Base-by-base conservation (phyloP, 129 eudicot genomes). In the Gnaphalium uliginosum region DNA sequence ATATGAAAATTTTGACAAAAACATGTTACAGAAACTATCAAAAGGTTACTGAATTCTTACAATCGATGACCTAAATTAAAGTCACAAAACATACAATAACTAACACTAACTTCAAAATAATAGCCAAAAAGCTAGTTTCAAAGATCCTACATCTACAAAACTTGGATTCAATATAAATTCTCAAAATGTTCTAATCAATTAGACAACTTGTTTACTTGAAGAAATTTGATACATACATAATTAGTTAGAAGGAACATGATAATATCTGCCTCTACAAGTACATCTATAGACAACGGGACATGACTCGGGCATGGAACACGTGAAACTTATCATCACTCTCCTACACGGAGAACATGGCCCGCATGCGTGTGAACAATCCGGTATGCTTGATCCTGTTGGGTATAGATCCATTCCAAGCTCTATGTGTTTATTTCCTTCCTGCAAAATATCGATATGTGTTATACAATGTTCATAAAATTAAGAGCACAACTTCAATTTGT, bases 331-430 rank as follows among this genome's bases (percentile, higher is more conserved):
- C 83, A 90, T 88, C 62, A 93, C 98, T 65, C 98, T 93, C 80
- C 82, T 86, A 87, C 98, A 93, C 1, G 98, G 98, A 8, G 29
- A 76, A 68, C 98, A 93, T 9, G 95, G 83, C 2, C 98, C 98
- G 7, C 98, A 93, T 13, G 98, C 98, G 54, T 93, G 97, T 18
- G 91, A 79, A 61, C 98, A 93, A 53, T 93, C 97, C 2, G 98
- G 98, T 76, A 93, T 68, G 84, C 96, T 93, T 46, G 98, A 93
- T 24, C 98, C 98, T 3, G 96, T 90, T 21, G 96, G 93, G 64
- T 88, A 93, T 37, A 88, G 61, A 77, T 93, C 96, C 96, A 85
- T 85, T 27, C 88, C 88, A 14, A 87, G 74, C 61, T 84, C 93
- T 46, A 72, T 84, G 13, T 62, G 81, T 25, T 56, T 56, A 2